Base-by-base conservation (phyloP, 2,329 filamentous ascomycete genomes). In the Fusarium sp. region DNA sequence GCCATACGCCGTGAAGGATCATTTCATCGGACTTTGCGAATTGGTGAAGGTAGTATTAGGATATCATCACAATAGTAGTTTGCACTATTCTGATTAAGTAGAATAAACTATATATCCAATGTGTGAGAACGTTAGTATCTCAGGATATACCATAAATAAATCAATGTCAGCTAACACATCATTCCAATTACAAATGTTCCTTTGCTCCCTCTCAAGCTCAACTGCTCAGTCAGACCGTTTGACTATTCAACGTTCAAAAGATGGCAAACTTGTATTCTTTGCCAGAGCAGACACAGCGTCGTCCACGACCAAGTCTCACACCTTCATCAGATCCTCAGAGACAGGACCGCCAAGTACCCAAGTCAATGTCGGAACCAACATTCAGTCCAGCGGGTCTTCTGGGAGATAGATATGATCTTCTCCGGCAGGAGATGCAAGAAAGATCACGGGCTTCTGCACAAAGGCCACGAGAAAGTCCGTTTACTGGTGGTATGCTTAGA, bases 391-490 rank as follows among this genome's bases (percentile, higher is more conserved):
- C 36, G 0, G 60, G 60, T 0, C 12, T 62, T 1, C 18, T 62
- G 1, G 57, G 60, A n/a, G 36, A 62, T 20, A 4, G 20, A 38
- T 62, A 62, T 9, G 60, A 62, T n/a, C 2, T 38, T 2, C 31
- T 55, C 2, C 56, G 15, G 31, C 6, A 44, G 0, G 10, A 62
- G 8, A 62, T 56, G 41, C 49, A 62, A 9, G 18, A 33, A 9
- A 55, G 41, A 11, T 41, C 41, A 3, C 23, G 4, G 1, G 9
- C 6, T 4, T 2, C 12, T 0, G 5, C 8, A 1, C 30, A 8
- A 0, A 13, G 8, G 0, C 15, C 34, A 3, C 30, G 12, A 1
- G 4, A 62, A 1, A 44, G 26, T 4, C 41, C 20, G 3, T 62
- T 57, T 3, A 47, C 20, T 0, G 16, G 41, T 1, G 60, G 57